These are phyloP conservation scores for Hydrangea macrophylla DNA, from an alignment of 148 eudicot species.

Conservation along the genomic window DNA sequence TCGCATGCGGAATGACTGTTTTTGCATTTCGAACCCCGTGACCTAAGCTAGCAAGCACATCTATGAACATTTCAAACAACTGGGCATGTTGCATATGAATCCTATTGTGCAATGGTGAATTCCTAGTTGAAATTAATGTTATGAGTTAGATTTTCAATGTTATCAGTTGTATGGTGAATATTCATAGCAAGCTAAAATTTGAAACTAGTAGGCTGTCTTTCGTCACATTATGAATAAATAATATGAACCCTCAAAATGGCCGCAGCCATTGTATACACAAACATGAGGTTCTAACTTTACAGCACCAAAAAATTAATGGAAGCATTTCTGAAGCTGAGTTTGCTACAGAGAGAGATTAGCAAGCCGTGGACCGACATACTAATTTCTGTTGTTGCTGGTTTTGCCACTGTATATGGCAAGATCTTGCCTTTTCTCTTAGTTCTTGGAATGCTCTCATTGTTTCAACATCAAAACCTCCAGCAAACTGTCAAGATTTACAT, in stretches of 20 bases:
- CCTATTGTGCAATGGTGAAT: no score
- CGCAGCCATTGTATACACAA: not conserved
- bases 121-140: no score
- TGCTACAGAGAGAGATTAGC: conserved; percentile 72
- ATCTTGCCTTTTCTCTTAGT: conserved; percentile 78
- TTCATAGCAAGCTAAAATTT: no score
- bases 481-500: conserved; percentile 49
- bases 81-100: no score
- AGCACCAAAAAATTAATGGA: conserved; percentile 21
- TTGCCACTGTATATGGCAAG: conserved; percentile 53
- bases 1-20: no score
- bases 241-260: conserved; percentile 8
- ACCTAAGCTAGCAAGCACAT: no score
- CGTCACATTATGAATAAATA: no score
- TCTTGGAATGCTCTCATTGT: conserved; percentile 97
- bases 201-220: no score
- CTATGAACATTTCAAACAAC: no score
- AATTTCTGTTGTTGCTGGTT: conserved; percentile 61
- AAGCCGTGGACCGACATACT: conserved; percentile 50
- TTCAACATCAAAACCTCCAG: conserved; percentile 96
- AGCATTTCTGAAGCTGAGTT: conserved; percentile 69
- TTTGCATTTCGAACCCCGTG: no score
- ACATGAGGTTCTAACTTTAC: conserved; percentile 33
- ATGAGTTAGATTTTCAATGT: no score
- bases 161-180: no score